phyloP scores from a whole-genome alignment of 495 filamentous ascomycete genomes.

The Sordaria brevicollis region DNA sequence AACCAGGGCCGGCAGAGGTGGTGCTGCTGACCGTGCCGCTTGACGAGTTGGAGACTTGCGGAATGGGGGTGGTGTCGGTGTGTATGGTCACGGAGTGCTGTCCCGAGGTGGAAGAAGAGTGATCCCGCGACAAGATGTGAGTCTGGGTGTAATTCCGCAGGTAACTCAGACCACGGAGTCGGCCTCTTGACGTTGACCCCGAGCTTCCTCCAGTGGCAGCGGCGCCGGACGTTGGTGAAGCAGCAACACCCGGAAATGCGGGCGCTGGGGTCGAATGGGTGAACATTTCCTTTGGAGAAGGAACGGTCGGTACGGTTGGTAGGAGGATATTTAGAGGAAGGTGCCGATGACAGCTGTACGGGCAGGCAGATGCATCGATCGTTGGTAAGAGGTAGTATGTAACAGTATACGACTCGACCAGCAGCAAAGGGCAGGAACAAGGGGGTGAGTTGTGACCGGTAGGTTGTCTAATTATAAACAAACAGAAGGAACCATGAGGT shows the following conservation, averaged over 20 bases:
- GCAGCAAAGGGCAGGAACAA: not conserved
- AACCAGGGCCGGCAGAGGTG: not conserved
- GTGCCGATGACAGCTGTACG: not conserved
- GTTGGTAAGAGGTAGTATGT: not conserved
- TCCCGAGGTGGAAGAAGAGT: conserved; percentile 22
- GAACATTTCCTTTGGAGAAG: conserved; percentile 36
- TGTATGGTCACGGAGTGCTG: conserved; percentile 15
- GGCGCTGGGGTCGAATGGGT: conserved; percentile 38
- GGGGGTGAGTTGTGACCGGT: not conserved
- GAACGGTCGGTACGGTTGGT: not conserved
- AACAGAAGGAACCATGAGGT: not conserved
- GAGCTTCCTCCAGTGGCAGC: not conserved
- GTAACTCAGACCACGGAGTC: conserved; percentile 64
- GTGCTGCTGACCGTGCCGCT: conserved; percentile 21
- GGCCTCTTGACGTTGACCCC: conserved; percentile 38
- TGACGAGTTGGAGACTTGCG: conserved; percentile 15
- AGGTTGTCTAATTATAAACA: not conserved
- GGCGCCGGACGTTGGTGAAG: conserved; percentile 28
- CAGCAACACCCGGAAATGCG: conserved; percentile 31
- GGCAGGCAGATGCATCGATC: not conserved
- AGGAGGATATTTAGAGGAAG: not conserved
- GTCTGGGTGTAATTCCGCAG: conserved; percentile 62
- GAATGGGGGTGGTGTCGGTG: conserved; percentile 1
- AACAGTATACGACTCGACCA: not conserved
- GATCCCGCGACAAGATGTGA: conserved; percentile 46